phyloP scores from a whole-genome alignment of 2,329 filamentous ascomycete genomes.

The Botrytis byssoidea region DNA sequence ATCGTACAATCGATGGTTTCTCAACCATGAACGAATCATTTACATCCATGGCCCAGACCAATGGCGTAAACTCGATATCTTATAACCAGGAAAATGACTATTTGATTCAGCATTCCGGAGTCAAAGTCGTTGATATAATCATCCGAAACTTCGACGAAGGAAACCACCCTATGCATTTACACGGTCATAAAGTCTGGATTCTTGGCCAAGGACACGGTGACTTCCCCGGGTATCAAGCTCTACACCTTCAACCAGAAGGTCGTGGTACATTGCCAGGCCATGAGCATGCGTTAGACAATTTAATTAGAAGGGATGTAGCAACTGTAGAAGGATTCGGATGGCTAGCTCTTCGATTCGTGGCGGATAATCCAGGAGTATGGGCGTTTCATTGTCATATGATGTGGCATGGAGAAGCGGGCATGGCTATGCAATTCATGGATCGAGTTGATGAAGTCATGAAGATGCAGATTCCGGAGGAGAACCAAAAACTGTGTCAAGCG shows the following conservation, averaged over 20 bases:
- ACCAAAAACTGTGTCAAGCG: conserved; percentile 47
- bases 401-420: conserved; percentile 58
- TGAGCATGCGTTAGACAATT: conserved; percentile 39
- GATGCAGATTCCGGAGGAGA: conserved; percentile 47
- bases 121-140: conserved; percentile 67
- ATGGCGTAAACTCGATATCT: conserved; percentile 53
- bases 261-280: conserved; percentile 40
- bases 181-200: conserved; percentile 73
- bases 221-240: conserved; percentile 45
- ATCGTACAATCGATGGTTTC: conserved; percentile 50
- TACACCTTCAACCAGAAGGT: conserved; percentile 42
- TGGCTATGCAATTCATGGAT: conserved; percentile 59
- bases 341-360: conserved; percentile 53
- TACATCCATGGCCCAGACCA: conserved; percentile 43
- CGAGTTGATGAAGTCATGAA: conserved; percentile 46
- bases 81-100: conserved; percentile 49
- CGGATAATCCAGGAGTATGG: conserved; percentile 59
- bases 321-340: conserved; percentile 55
- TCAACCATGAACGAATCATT: conserved; percentile 47
- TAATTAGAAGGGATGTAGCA: conserved; percentile 52
- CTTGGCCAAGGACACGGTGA: conserved; percentile 60
- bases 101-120: conserved; percentile 60
- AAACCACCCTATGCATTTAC: conserved; percentile 72
- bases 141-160: conserved; percentile 74
- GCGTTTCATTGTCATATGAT: conserved; percentile 58